phyloP scores from a whole-genome alignment of 345 rosid genomes.

The Microcos paniculata region DNA sequence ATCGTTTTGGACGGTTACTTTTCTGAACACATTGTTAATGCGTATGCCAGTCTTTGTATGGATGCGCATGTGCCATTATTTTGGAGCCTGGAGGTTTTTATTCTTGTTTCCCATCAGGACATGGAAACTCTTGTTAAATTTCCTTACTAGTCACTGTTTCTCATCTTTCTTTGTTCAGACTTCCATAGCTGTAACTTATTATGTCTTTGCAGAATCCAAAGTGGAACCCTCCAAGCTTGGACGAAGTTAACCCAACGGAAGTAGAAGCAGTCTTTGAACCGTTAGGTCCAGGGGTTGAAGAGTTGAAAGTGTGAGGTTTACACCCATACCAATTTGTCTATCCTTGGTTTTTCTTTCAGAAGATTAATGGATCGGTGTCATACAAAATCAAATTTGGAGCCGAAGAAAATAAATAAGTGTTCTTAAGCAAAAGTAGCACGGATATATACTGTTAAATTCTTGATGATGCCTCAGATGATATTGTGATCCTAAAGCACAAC shows the following conservation, averaged over 20 bases:
- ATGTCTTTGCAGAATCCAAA: conserved; percentile 67
- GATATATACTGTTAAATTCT: background rate
- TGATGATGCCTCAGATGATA: background rate
- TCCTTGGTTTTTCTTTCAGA: background rate
- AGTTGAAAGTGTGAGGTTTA: conserved; percentile 45
- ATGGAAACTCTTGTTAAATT: background rate
- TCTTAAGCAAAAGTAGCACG: background rate
- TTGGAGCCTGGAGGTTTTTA: too few species aligned
- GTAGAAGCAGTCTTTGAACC: conserved; percentile 71
- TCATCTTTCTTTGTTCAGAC: background rate
- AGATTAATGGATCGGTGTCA: background rate
- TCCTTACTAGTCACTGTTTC: background rate
- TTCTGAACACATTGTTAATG: too few species aligned
- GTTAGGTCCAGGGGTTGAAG: conserved; percentile 49
- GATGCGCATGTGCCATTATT: background rate
- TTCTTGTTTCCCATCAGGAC: background rate
- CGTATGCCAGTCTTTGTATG: background rate
- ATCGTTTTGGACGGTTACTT: background rate
- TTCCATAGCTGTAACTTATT: background rate
- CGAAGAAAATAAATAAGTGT: background rate
- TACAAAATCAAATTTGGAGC: background rate
- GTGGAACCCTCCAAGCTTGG: conserved; percentile 77
- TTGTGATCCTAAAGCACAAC: background rate
- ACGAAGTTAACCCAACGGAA: conserved; percentile 55
- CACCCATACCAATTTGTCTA: background rate